phyloP scores from a whole-genome alignment of 2,329 filamentous ascomycete species.

The Claviceps monticola region DNA sequence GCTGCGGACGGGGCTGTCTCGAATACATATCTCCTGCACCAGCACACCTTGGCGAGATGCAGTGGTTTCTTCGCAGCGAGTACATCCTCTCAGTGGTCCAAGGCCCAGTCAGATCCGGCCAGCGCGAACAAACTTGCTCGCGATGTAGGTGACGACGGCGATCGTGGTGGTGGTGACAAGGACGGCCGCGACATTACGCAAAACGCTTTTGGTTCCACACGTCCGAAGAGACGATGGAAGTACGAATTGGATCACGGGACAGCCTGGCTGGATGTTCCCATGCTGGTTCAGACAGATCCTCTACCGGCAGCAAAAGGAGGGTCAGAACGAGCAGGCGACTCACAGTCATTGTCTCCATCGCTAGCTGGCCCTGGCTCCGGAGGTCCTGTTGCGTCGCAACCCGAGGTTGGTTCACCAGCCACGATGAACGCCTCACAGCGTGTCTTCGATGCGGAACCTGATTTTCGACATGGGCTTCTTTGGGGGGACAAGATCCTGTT shows the following conservation, averaged over 20 bases:
- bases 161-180: neutral
- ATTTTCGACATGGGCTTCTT: too few species aligned
- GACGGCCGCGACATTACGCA: neutral
- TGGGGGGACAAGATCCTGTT: constrained; percentile 54
- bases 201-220: neutral
- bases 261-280: constrained; percentile 62
- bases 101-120: constrained; percentile 14
- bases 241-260: constrained; percentile 75
- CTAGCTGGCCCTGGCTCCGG: constrained; percentile 23
- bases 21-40: constrained; percentile 76
- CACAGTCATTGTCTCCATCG: constrained; percentile 13
- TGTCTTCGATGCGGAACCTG: constrained; percentile 32
- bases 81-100: constrained; percentile 62
- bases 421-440: constrained; percentile 23
- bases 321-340: neutral
- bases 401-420: constrained; percentile 24
- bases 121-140: constrained; percentile 35
- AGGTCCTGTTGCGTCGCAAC: constrained; percentile 10
- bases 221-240: constrained; percentile 52
- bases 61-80: constrained; percentile 89
- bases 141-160: neutral
- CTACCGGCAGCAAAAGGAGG: neutral
- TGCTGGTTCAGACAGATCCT: constrained; percentile 69
- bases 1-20: constrained; percentile 40
- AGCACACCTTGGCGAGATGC: constrained; percentile 74